Evolutionary conservation across 306 rosid genomes (phyloP), one percentile per base, ranked within the genome.

Genomic region (Mimosa bimucronata): DNA sequence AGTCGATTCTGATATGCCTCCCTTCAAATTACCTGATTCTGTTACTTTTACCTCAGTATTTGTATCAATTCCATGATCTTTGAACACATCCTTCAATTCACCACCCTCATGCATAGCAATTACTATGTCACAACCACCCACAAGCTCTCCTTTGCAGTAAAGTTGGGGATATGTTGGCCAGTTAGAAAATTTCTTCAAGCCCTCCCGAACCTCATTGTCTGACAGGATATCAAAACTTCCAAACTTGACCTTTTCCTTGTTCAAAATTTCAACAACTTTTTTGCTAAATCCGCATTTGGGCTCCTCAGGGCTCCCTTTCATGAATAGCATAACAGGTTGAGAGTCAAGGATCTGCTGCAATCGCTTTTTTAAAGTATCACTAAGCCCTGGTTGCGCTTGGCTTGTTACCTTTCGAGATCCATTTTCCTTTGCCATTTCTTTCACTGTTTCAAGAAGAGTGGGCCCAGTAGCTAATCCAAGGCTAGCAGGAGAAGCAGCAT

Each of bases 91-190:
- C 77, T 82, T 83, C 67, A 92, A 55, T 70, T 95, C 98, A 62
- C 98, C 98, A 85, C 92, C 85, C 85, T 92, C 98, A 18, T 92
- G 97, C 98, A 95, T 90, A 70, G 98, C 93, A 71, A 91, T 83
- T 70, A 41, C 88, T 73, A 95, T 95, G 91, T 95, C 98, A 78
- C 88, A 90, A 58, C 99, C 99, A 65, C 99, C 99, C 66, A 95
- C 86, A 81, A 95, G 94, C 79, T 95, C 98, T 55, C 97, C 96
- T 88, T 93, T 90, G 91, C 96, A 92, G 86, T 88, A 95, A 70
- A 95, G 91, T 83, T 95, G 98, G 41, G 98, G 98, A 85, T 77
- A 95, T 1, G 97, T 95, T 58, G 98, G 98, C 98, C 98, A 92
- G 83, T 91, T 93, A 26, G 97, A 93, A 53, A 82, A 88, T 82